Conservation (phyloP, 2,329 filamentous ascomycete genomes). For the Tolypocladium capitatum region DNA sequence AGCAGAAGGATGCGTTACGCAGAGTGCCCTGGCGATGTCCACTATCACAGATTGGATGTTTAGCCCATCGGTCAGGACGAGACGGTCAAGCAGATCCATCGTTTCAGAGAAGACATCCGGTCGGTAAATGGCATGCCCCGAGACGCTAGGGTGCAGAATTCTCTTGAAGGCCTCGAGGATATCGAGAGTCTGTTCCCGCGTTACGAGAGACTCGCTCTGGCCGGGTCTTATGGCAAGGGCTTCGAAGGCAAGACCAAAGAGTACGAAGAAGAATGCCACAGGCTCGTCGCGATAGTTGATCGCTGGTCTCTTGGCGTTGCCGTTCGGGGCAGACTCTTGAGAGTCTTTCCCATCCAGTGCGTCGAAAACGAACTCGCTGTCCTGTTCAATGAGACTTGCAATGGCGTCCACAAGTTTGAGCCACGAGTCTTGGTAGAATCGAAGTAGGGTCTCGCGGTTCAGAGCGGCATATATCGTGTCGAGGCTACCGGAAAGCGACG, state of each 20-base stretch:
- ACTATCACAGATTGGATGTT: slow-evolving; percentile 88
- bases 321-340: slow-evolving; percentile 32
- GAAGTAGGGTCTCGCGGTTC: slow-evolving; percentile 83
- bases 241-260: slow-evolving; percentile 94
- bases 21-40: slow-evolving; percentile 81
- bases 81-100: slow-evolving; percentile 85
- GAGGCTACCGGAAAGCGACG: slow-evolving; percentile 69
- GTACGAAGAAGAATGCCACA: slow-evolving; percentile 95
- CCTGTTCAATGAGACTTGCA: slow-evolving; percentile 90
- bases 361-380: slow-evolving; percentile 95
- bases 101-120: slow-evolving; percentile 94
- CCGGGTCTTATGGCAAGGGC: slow-evolving; percentile 70
- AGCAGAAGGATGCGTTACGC: slow-evolving; percentile 82
- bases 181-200: slow-evolving; percentile 68
- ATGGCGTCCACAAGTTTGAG: slow-evolving; percentile 94
- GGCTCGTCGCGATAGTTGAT: slow-evolving; percentile 98
- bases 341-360: slow-evolving; percentile 76
- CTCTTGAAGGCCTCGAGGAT: slow-evolving; percentile 88
- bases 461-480: slow-evolving; percentile 91
- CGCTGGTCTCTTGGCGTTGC: slow-evolving; percentile 51
- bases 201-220: slow-evolving; percentile 39
- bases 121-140: slow-evolving; percentile 90
- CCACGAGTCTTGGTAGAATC: slow-evolving; percentile 97
- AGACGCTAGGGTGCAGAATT: slow-evolving; percentile 86
- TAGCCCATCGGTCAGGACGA: slow-evolving; percentile 81